Evolutionary conservation across 1,284 basidiomycete genomes (phyloP).

Genomic region (Apiotrichum veenhuisii): DNA sequence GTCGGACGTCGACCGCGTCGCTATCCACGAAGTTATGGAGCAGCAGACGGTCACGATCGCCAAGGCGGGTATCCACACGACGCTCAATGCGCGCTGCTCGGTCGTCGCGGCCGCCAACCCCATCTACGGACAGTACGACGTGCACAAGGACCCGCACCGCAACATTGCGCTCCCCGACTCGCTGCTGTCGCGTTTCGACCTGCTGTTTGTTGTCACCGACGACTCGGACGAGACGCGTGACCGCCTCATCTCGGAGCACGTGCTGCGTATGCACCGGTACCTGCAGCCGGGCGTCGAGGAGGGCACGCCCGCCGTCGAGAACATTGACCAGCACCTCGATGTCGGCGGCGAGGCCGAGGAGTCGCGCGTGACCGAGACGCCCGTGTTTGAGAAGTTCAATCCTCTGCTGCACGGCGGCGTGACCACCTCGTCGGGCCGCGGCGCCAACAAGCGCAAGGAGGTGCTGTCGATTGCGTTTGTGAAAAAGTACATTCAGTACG

Average conservation of each 20-base stretch:
- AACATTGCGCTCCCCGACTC: constrained; percentile 99
- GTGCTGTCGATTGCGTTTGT: constrained; percentile 90
- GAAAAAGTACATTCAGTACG: constrained; percentile 98
- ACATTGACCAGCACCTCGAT: constrained; percentile 77
- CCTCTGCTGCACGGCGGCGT: constrained; percentile 88
- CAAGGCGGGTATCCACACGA: constrained; percentile 98
- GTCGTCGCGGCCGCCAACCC: constrained; percentile 98
- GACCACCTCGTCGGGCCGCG: constrained; percentile 58
- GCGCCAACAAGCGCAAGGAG: constrained; percentile 64
- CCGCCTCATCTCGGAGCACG: constrained; percentile 93
- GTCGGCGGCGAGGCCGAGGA: constrained; percentile 65
- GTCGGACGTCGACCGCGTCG: constrained; percentile 98
- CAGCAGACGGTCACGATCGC: constrained; percentile 99
- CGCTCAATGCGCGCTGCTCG: constrained; percentile 94
- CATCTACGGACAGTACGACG: constrained; percentile 98
- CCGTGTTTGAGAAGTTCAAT: constrained; percentile 94
- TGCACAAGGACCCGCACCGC: constrained; percentile 98
- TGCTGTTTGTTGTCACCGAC: constrained; percentile 97
- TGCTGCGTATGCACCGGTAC: constrained; percentile 95
- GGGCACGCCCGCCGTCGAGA: constrained; percentile 75
- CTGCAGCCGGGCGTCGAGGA: constrained; percentile 94
- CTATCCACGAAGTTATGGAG: constrained; percentile 99
- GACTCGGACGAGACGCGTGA: constrained; percentile 95
- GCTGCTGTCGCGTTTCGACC: constrained; percentile 95
- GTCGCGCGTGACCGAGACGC: constrained; percentile 60